phyloP scores from a whole-genome alignment of 2,329 filamentous ascomycete genomes.

The Xylariaceae sp. region DNA sequence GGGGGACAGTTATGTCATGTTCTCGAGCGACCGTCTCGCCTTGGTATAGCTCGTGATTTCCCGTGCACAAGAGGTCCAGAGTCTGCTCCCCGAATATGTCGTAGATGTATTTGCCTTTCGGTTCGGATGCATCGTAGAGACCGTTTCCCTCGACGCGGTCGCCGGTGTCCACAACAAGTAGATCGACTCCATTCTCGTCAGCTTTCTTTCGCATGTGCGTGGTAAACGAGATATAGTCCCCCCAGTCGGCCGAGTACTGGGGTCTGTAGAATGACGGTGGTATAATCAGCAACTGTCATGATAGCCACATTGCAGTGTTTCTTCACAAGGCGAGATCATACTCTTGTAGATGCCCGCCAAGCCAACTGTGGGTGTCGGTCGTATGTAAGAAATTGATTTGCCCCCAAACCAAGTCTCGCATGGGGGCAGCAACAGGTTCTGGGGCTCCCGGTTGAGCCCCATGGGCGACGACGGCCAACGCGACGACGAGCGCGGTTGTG shows the following conservation, averaged over 20 bases:
- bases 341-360: slow-evolving; percentile 89
- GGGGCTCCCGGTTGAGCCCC: slow-evolving; percentile 74
- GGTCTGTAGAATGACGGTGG: slow-evolving; percentile 46
- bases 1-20: slow-evolving; percentile 72
- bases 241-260: slow-evolving; percentile 95
- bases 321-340: slow-evolving; percentile 35
- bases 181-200: slow-evolving; percentile 70
- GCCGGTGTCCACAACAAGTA: slow-evolving; percentile 92
- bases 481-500: slow-evolving; percentile 32
- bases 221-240: slow-evolving; percentile 93
- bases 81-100: slow-evolving; percentile 78
- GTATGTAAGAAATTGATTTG: slow-evolving; percentile 96
- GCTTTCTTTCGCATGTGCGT: slow-evolving; percentile 73
- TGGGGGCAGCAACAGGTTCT: slow-evolving; percentile 69
- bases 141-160: slow-evolving; percentile 93
- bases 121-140: slow-evolving; percentile 81
- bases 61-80: slow-evolving; percentile 78
- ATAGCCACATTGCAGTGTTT: background rate
- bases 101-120: slow-evolving; percentile 83
- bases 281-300: background rate
- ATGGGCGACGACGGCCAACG: slow-evolving; percentile 34
- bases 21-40: slow-evolving; percentile 71
- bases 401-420: slow-evolving; percentile 84
- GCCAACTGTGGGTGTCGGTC: slow-evolving; percentile 94
- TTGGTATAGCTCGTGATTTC: slow-evolving; percentile 94